phyloP scores from a whole-genome alignment of 192 early-diverging fungal species.

The Coemansia sp. region DNA sequence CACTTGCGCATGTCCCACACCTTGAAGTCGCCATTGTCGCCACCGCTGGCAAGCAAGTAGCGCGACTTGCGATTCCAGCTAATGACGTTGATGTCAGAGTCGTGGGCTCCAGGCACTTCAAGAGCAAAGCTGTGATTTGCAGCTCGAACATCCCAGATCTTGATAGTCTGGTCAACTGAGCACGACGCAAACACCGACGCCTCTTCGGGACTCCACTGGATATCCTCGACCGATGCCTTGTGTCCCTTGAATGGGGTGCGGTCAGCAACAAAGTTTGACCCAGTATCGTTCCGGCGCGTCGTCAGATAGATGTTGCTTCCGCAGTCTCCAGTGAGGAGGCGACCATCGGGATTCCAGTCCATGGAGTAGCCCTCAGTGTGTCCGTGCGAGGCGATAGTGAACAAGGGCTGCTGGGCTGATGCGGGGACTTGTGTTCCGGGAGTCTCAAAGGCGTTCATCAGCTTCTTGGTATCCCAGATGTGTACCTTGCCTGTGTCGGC shows the following conservation, averaged over 20 bases:
- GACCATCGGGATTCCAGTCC: conserved; percentile 84
- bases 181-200: conserved; percentile 90
- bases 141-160: conserved; percentile 91
- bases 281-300: conserved; percentile 61
- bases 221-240: conserved; percentile 85
- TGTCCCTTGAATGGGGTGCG: conserved; percentile 80
- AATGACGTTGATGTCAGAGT: conserved; percentile 95
- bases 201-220: conserved; percentile 96
- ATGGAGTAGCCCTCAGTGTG: conserved; percentile 91
- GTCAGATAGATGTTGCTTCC: conserved; percentile 83
- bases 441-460: conserved; percentile 76
- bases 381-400: conserved; percentile 81
- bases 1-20: conserved; percentile 92
- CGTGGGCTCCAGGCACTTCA: conserved; percentile 74
- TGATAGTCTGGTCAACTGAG: conserved; percentile 88
- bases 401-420: conserved; percentile 70
- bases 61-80: conserved; percentile 88
- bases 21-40: conserved; percentile 90
- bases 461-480: conserved; percentile 84
- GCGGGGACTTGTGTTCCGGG: conserved; percentile 71
- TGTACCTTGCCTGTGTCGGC: conserved; percentile 95
- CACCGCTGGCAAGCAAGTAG: conserved; percentile 90
- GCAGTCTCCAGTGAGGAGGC: conserved; percentile 87
- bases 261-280: conserved; percentile 71
- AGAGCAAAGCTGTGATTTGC: conserved; percentile 74